Base-by-base conservation (phyloP, 148 eudicot genomes). In the Silene conica region DNA sequence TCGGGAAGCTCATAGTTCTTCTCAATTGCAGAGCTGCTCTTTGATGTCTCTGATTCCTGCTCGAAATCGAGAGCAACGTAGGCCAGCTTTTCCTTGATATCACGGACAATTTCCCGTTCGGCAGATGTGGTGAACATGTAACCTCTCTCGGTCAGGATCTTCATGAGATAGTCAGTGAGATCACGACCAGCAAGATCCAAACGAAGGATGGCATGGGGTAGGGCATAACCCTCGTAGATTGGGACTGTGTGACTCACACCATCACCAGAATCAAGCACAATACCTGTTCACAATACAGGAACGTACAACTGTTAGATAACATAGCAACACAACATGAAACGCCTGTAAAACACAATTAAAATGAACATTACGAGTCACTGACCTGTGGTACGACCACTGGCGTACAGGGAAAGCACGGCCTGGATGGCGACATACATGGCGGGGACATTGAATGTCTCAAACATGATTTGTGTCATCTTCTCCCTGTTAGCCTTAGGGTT, bases 361-460 rank as follows among this genome's bases (percentile, higher is more conserved):
- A 11, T 48, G 12, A 1, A 8, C 0, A 3, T 48, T 10, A 48
- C 52, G 6, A 11, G 3, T 48, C 52, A 48, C 52, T 48, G 18
- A 82, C 85, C 85, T 79, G 85, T 79, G 19, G 89, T 86, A 74
- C 87, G 87, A 74, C 89, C 89, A 82, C 89, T 86, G 71, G 89
- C 89, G 75, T 86, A 86, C 16, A 86, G 85, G 50, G 89, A 86
- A 23, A 86, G 87, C 59, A 85, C 86, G 16, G 86, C 86, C 79
- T 85, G 86, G 55, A 86, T 83, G 69, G 86, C 86, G 69, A 86
- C 86, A 74, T 86, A 83, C 86, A 83, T 86, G 19, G 86, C 86
- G 0, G 86, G 86, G 4, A 81, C 89, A 65, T 83, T 83, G 78
- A 86, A 86, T 3, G 89, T 86, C 79, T 83, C 86, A 77, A 86